These are phyloP conservation scores for Dacryopinax spathularia DNA, from an alignment of 768 basidiomycete genomes.

Conservation along the genomic window DNA sequence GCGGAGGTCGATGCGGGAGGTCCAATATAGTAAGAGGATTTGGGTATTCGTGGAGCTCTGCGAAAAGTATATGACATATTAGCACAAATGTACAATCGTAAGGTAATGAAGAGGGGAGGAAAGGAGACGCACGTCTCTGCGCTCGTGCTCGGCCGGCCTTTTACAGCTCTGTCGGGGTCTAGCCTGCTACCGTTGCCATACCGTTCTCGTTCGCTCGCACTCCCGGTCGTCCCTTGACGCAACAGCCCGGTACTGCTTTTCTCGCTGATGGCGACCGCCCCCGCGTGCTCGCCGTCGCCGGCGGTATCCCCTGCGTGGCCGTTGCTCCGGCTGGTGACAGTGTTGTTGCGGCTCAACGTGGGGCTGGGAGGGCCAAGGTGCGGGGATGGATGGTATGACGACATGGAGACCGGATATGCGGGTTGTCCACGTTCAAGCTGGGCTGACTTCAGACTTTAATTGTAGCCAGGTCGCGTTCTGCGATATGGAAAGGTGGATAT, in stretches of 20 bases:
- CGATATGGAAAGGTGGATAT: background rate
- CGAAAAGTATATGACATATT: background rate
- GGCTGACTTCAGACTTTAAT: too few relatives aligned
- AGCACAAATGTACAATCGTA: constrained; percentile 3
- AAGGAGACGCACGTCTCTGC: background rate
- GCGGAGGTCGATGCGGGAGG: constrained; percentile 64
- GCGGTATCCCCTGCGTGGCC: background rate
- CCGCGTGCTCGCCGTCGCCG: background rate
- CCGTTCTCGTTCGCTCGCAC: background rate
- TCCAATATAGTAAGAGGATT: constrained; percentile 69
- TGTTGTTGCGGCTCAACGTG: background rate
- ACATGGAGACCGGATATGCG: background rate
- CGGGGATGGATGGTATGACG: background rate
- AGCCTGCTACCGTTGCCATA: background rate
- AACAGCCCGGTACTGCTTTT: background rate
- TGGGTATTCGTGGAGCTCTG: constrained; percentile 3
- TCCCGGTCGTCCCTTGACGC: background rate
- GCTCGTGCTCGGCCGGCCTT: constrained; percentile 1
- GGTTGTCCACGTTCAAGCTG: too few relatives aligned
- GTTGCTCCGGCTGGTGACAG: background rate
- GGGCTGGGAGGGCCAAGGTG: background rate
- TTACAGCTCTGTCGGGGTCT: background rate
- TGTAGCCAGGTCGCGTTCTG: background rate
- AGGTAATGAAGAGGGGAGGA: background rate
- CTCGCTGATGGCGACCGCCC: background rate